Evolutionary conservation across 768 basidiomycete species (phyloP), one percentile per base, ranked within the genome.

Genomic region (Pleurotus pulmonarius): DNA sequence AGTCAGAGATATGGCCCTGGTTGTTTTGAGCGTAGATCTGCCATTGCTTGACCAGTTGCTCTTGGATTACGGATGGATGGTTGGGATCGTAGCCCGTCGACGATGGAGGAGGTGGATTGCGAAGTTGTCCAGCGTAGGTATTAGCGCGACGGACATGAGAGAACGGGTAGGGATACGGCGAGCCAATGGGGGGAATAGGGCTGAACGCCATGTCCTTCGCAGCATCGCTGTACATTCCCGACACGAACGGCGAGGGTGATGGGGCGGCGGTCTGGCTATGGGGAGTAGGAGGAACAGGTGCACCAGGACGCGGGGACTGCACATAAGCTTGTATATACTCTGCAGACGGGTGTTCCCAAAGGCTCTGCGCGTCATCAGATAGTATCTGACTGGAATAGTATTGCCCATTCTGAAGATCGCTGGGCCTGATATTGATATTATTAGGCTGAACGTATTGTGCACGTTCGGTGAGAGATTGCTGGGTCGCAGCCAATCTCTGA

Each of bases 131-230:
- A 1, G 73, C 59, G 45, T 75, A 76, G 7, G 70, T 65, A 45
- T 78, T 67, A 45, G 75, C 77, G 0, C 89, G 81, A 20, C 82
- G 83, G 44, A 91, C 84, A 56, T 90, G 89, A 13, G 80, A 77
- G 70, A 85, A 92, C 0, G 88, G 88, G 66, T 83, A 88, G 0
- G 90, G 90, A 58, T 89, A 91, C 1, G 90, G 90, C 3, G 90
- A 92, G 7, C 90, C 88, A 4, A 74, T 80, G 4, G 80, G 81
- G 7, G 76, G 75, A 2, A 82, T 72, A 0, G 85, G 82, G 59
- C 82, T 85, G 60, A 76, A 78, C 0, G 75, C 71, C 41, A 44
- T 44, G 15, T 44, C 41, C 1, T 73, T 70, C 40, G 68, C 70
- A 51, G 68, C 56, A 25, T 68, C 69, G 12, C 73, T 75, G 46